A percentile compares a stretch with the other conserved stretches of the same genome.
phyloP scores from a whole-genome alignment of 2,329 filamentous ascomycete genomes.

The Coleophoma crateriformis region DNA sequence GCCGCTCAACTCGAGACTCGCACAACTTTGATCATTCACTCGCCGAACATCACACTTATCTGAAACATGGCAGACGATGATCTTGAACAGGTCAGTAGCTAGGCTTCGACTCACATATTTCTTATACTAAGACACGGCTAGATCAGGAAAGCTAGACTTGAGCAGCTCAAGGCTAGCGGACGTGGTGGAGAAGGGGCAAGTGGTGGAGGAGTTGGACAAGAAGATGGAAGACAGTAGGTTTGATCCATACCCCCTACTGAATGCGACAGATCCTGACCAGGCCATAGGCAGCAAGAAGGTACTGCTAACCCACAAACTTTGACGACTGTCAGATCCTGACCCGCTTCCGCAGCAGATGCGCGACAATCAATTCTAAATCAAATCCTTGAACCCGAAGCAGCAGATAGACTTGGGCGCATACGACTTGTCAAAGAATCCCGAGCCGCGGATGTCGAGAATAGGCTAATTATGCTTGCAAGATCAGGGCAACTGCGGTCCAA shows the following conservation, averaged over 20 bases:
- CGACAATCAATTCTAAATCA: conserved; percentile 76
- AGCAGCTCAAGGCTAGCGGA: conserved; percentile 76
- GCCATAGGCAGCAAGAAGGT: conserved; percentile 40
- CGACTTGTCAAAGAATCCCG: conserved; percentile 91
- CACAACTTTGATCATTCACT: not conserved
- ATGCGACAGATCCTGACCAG: conserved; percentile 1
- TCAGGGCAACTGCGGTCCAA: conserved; percentile 81
- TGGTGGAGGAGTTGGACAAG: conserved; percentile 42
- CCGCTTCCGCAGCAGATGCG: conserved; percentile 49
- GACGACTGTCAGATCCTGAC: conserved; percentile 4
- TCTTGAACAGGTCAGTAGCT: conserved; percentile 21
- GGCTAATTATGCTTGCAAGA: conserved; percentile 86
- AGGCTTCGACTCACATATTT: not conserved
- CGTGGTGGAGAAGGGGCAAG: conserved; percentile 39
- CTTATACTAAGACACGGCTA: conserved; percentile 27
- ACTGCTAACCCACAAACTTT: conserved; percentile 7
- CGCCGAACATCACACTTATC: not conserved
- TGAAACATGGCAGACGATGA: conserved; percentile 26
- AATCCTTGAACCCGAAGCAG: conserved; percentile 90
- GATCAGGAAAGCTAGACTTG: conserved; percentile 88
- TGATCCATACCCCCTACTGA: not conserved
- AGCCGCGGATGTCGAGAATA: conserved; percentile 84
- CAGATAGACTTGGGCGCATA: conserved; percentile 89
- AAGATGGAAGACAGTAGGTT: conserved; percentile 61
- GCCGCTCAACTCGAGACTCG: not conserved